phyloP scores from a whole-genome alignment of 2,329 filamentous ascomycete genomes.

The Paradendryphiella salina region DNA sequence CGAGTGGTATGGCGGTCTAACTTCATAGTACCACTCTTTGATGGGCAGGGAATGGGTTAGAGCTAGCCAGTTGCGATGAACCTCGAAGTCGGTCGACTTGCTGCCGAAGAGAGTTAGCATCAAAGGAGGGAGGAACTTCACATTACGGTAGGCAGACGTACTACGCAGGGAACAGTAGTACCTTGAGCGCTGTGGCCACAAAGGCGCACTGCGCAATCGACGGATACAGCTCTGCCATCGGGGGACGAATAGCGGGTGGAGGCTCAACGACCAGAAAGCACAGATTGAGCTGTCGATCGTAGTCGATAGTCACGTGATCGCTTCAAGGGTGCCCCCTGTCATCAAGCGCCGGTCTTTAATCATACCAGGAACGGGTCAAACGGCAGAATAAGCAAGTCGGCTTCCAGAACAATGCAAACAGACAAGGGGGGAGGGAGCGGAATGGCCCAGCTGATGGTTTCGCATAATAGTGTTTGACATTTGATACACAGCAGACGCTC shows the following conservation, averaged over 20 bases:
- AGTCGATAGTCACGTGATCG: slow-evolving; percentile 24
- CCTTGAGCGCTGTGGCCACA: slow-evolving; percentile 84
- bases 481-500: slow-evolving; percentile 6
- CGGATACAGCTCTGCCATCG: slow-evolving; percentile 80
- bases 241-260: slow-evolving; percentile 26
- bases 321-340: slow-evolving; percentile 4
- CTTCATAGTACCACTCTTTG: slow-evolving; percentile 92
- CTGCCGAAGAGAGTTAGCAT: slow-evolving; percentile 55
- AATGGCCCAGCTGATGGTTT: not conserved
- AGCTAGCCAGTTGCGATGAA: slow-evolving; percentile 97
- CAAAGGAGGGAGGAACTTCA: slow-evolving; percentile 3
- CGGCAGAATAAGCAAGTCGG: slow-evolving; percentile 13
- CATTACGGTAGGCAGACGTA: slow-evolving; percentile 56
- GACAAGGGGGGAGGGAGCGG: not conserved
- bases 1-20: slow-evolving; percentile 33
- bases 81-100: slow-evolving; percentile 98
- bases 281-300: slow-evolving; percentile 20
- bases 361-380: slow-evolving; percentile 8
- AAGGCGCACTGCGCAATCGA: slow-evolving; percentile 87
- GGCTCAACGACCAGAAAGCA: slow-evolving; percentile 26
- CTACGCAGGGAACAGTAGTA: slow-evolving; percentile 94
- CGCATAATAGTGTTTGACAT: slow-evolving; percentile 13
- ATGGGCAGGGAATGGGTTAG: slow-evolving; percentile 88
- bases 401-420: slow-evolving; percentile 8
- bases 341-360: not conserved